Evolutionary conservation across 208 protist genomes (phyloP), one percentile per base, ranked within the genome.

Genomic region (Leishmania turanica): DNA sequence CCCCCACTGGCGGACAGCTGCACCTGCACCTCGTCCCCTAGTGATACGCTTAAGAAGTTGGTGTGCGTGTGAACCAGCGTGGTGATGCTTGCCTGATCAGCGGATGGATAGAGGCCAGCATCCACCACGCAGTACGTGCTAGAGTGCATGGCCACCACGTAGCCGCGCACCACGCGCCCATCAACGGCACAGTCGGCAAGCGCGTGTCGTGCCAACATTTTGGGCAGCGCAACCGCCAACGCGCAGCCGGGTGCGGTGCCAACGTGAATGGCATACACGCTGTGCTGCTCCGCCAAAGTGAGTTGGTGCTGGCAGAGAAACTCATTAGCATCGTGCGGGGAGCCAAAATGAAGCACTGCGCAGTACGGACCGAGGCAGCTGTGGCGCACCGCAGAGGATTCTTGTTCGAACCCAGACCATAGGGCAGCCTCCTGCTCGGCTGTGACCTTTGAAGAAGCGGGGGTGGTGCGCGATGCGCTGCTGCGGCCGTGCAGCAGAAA

Each of bases 1-100:
- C 77, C 81, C 40, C 73, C 72, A 64, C 82, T 77, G 58, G 80
- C 49, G 73, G 84, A 87, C 51, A 96, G 54, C 74, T 87, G 84
- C 82, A 96, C 89, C 77, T 87, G 81, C 45, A 96, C 93, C 81
- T 90, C 78, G 72, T 94, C 90, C 19, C 93, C 90, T 11, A 87
- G 70, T 4, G 56, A 54, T 58, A 93, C 91, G 49, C 91, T 92
- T 17, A 92, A 75, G 77, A 96, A 96, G 83, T 96, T 94, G n/a
- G 83, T 92, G 74, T 92, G 89, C 31, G 88, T 89, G 53, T 88
- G 87, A 37, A 96, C 73, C 3, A 93, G 81, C 42, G 87, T 78
- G n/a, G 81, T 72, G 37, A 80, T 75, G 51, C 42, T 54, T 5
- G 77, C 75, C 72, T 89, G 78, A 75, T 87, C 72, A 34, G 69